Conservation (phyloP, 768 basidiomycete genomes). For the Daedalea quercina region DNA sequence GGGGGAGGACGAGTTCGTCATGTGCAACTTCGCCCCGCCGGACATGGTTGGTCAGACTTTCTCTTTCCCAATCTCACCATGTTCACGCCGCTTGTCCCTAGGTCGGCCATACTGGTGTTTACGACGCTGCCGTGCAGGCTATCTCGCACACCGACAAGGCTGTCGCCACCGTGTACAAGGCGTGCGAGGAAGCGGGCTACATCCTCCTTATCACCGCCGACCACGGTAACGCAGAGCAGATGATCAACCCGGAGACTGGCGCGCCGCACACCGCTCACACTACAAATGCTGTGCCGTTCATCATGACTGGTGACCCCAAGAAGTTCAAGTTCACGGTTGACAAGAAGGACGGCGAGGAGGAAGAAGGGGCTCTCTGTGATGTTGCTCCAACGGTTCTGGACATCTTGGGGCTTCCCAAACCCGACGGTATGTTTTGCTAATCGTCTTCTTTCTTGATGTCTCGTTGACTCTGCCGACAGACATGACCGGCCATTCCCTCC, state of each 20-base stretch:
- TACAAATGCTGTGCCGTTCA: slow-evolving; percentile 87
- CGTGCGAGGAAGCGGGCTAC: slow-evolving; percentile 82
- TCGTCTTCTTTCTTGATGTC: neutral
- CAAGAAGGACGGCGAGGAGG: slow-evolving; percentile 43
- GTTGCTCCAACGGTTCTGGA: slow-evolving; percentile 87
- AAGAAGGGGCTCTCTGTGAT: slow-evolving; percentile 77
- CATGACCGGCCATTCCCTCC: slow-evolving; percentile 25
- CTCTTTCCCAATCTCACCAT: neutral
- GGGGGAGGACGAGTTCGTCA: slow-evolving; percentile 77
- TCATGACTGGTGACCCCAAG: slow-evolving; percentile 64
- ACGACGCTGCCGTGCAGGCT: slow-evolving; percentile 86
- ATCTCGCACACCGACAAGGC: slow-evolving; percentile 86
- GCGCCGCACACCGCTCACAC: slow-evolving; percentile 91
- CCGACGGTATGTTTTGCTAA: slow-evolving; percentile 44
- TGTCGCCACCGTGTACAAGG: slow-evolving; percentile 81
- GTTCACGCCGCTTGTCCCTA: slow-evolving; percentile 17
- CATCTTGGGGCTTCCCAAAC: slow-evolving; percentile 65
- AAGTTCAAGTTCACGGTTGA: slow-evolving; percentile 49
- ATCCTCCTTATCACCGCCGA: slow-evolving; percentile 86
- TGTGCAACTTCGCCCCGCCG: slow-evolving; percentile 97
- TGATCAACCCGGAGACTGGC: slow-evolving; percentile 78
- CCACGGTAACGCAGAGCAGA: slow-evolving; percentile 95
- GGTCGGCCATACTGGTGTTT: slow-evolving; percentile 91
- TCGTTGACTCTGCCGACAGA: slow-evolving; percentile 13
- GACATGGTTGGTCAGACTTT: slow-evolving; percentile 83